A percentile compares a stretch with the other conserved stretches of the same genome.
phyloP scores from a whole-genome alignment of 495 filamentous ascomycete species.

The Daldinia concentrica region DNA sequence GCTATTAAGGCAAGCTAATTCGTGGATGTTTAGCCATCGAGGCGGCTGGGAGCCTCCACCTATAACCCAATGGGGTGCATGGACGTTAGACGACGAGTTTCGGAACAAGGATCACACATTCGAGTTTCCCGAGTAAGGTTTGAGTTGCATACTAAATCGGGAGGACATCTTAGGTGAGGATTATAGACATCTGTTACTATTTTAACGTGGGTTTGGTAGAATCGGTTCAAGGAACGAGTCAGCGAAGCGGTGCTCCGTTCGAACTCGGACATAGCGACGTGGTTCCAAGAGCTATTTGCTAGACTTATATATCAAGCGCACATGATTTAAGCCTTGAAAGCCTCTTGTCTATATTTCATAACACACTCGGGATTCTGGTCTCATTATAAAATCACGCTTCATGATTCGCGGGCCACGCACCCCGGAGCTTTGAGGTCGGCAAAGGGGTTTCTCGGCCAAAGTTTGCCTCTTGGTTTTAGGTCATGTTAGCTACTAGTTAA shows the following conservation, averaged over 20 bases:
- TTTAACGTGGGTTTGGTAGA: background rate
- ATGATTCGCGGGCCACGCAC: no score
- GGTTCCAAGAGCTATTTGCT: background rate
- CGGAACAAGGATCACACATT: background rate
- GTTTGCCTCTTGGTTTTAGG: no score
- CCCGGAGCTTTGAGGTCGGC: no score
- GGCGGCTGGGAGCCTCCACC: background rate
- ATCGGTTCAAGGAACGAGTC: background rate
- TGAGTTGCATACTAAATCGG: background rate
- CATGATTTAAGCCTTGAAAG: background rate
- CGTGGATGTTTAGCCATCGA: background rate
- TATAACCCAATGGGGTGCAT: background rate
- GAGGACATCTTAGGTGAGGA: background rate
- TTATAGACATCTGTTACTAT: background rate
- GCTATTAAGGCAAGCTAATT: background rate
- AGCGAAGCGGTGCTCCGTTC: background rate
- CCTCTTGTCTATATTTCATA: background rate
- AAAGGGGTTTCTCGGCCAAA: no score
- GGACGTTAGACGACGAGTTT: background rate
- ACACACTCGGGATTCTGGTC: no score
- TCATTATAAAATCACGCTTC: no score
- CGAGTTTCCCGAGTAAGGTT: slow-evolving; percentile 1
- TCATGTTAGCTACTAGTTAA: no score
- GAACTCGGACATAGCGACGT: background rate
- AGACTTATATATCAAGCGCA: background rate